A percentile compares a stretch with the other conserved stretches of the same genome.
Evolutionary conservation across 495 filamentous ascomycete species (phyloP).

Genomic region (Penicillium subrubescens): DNA sequence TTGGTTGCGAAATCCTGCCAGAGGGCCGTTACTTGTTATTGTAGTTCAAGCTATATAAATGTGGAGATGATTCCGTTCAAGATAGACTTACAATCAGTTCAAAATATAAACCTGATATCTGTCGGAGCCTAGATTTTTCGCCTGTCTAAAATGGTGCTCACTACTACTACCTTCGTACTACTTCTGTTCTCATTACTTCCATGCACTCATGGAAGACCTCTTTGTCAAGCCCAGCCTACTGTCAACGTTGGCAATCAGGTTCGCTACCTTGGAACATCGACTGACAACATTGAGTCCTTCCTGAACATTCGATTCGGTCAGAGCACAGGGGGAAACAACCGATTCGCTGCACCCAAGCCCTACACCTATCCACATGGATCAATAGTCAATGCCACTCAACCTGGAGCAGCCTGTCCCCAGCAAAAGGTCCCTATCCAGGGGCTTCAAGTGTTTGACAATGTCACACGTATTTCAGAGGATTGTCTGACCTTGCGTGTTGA

Average conservation of each 20-base stretch:
- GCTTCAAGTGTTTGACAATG: slow-evolving; percentile 19
- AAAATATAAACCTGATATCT: neutral
- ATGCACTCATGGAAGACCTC: slow-evolving; percentile 1
- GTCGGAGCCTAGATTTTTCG: neutral
- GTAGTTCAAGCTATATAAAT: neutral
- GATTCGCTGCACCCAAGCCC: slow-evolving; percentile 17
- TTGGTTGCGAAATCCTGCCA: neutral
- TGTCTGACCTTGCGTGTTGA: slow-evolving; percentile 18
- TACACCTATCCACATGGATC: slow-evolving; percentile 14
- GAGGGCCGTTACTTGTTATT: neutral
- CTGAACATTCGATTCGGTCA: slow-evolving; percentile 19
- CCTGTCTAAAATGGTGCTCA: neutral
- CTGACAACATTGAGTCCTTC: slow-evolving; percentile 16
- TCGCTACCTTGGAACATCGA: slow-evolving; percentile 6
- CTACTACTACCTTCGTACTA: neutral
- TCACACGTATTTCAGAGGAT: slow-evolving; percentile 17
- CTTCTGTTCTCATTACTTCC: slow-evolving; percentile 1
- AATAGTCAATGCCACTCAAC: slow-evolving; percentile 14
- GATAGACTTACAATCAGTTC: neutral
- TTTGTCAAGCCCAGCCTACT: neutral
- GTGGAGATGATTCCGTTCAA: neutral
- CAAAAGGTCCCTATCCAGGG: slow-evolving; percentile 13
- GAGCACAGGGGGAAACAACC: slow-evolving; percentile 13
- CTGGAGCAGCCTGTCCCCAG: slow-evolving; percentile 22
- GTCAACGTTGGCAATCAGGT: slow-evolving; percentile 1